Evolutionary conservation across 441 rosid species (phyloP), one percentile per base, ranked within the genome.

Genomic region (Gossypium aridum): DNA sequence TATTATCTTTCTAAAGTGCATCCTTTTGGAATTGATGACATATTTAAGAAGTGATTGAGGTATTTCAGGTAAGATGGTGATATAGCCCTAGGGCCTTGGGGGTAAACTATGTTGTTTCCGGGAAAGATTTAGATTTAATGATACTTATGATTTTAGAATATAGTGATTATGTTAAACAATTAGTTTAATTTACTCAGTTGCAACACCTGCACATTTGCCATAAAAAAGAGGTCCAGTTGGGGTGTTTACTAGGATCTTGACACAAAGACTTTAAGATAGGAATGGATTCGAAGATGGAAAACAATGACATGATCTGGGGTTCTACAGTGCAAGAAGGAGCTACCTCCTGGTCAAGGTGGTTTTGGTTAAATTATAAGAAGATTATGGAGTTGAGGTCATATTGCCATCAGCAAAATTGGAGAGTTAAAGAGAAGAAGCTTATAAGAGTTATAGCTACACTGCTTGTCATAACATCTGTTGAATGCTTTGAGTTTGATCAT

Each of bases 401-500:
- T 39, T 74, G 78, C 49, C 47, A 54, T 69, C 25, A 28, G 64
- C 43, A 62, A 45, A 64, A 22, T 20, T 8, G 61, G 64, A 71
- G 64, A 39, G 13, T 31, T 62, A 16, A 25, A 59, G 59, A 64
- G 71, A 20, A 69, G 73, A 37, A 25, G 34, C 64, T 65, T 4
- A 19, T 66, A 17, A 9, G 43, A 68, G 7, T 53, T 64, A 16
- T 47, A 61, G 77, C 67, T 73, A 19, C 26, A 67, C 72, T 80
- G 78, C 68, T 59, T 81, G 68, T 74, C 45, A 70, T 77, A 60
- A 77, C 63, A 69, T 78, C 54, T 79, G 74, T 61, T 76, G 60
- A 75, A 54, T 73, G 31, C 49, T 75, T 34, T 45, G 1, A 53
- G 47, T 75, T 34, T 45, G 1, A 53, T 60, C 54, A 76, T 66